These are phyloP conservation scores for Aspergillus latus DNA, from an alignment of 2,329 filamentous ascomycete species.

Conservation along the genomic window DNA sequence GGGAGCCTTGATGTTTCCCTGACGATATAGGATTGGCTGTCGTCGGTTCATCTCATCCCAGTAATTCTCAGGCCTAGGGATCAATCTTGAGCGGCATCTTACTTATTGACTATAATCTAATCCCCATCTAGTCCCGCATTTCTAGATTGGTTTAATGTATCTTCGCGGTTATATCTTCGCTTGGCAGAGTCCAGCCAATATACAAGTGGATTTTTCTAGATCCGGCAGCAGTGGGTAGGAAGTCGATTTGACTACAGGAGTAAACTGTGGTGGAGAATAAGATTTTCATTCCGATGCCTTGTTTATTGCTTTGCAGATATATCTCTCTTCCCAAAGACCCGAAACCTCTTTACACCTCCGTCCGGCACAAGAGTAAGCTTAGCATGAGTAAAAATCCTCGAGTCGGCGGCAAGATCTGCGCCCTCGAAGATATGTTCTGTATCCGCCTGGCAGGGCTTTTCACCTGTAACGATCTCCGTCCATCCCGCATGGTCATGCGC, in stretches of 20 bases:
- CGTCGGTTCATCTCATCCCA: too few species aligned
- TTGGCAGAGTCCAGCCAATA: too few species aligned
- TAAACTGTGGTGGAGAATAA: too few species aligned
- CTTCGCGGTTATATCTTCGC: too few species aligned
- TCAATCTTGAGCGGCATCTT: too few species aligned
- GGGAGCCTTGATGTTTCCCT: neutral
- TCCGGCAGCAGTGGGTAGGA: too few species aligned
- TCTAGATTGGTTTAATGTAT: too few species aligned
- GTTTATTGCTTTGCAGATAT: neutral
- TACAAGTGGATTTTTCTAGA: too few species aligned
- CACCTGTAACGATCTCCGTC: slow-evolving; percentile 38
- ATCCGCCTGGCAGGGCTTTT: slow-evolving; percentile 41
- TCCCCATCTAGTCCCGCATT: too few species aligned
- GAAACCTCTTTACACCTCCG: slow-evolving; percentile 84
- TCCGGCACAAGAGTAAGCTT: slow-evolving; percentile 94
- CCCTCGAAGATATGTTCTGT: slow-evolving; percentile 43
- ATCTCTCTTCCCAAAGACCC: slow-evolving; percentile 64
- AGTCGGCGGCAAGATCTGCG: slow-evolving; percentile 58
- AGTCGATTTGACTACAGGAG: too few species aligned
- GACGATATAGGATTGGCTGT: neutral
- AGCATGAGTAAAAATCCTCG: slow-evolving; percentile 70
- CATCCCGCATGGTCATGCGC: slow-evolving; percentile 37
- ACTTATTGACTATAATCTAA: too few species aligned
- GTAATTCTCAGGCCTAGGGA: neutral
- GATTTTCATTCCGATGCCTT: neutral